These are phyloP conservation scores for Solanum bulbocastanum DNA, from an alignment of 257 asterid genomes.

Conservation along the genomic window DNA sequence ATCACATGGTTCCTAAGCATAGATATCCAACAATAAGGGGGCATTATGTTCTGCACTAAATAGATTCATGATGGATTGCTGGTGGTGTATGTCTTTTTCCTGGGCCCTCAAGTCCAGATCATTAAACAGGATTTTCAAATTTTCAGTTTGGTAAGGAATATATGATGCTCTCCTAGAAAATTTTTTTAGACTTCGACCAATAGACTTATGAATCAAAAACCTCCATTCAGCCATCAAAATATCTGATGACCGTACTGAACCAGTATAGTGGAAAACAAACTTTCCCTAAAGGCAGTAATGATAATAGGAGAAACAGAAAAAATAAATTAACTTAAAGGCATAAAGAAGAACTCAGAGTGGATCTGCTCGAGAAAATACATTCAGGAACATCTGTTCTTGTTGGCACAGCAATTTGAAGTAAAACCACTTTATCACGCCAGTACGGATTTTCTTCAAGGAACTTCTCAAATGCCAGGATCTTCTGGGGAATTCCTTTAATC, in stretches of 20 bases:
- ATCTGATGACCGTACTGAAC: not conserved
- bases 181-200: not conserved
- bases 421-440: slow-evolving; percentile 90
- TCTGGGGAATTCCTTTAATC: slow-evolving; percentile 96
- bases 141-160: not conserved
- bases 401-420: slow-evolving; percentile 96
- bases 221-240: not conserved
- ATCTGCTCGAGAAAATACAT: slow-evolving; percentile 38
- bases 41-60: not conserved
- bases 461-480: slow-evolving; percentile 86
- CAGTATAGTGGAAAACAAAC: not conserved
- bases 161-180: not conserved
- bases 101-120: not conserved
- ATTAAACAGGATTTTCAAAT: not conserved
- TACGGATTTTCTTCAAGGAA: slow-evolving; percentile 76
- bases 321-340: not conserved
- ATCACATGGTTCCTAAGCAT: not conserved
- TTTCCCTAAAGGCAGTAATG: not conserved
- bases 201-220: not conserved
- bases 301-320: not conserved
- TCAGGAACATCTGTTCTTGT: slow-evolving; percentile 96
- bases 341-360: not conserved
- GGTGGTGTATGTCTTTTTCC: not conserved
- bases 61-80: not conserved
- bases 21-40: not conserved